phyloP scores from a whole-genome alignment of 2,329 filamentous ascomycete genomes.

The Scortechinia acanthostroma region DNA sequence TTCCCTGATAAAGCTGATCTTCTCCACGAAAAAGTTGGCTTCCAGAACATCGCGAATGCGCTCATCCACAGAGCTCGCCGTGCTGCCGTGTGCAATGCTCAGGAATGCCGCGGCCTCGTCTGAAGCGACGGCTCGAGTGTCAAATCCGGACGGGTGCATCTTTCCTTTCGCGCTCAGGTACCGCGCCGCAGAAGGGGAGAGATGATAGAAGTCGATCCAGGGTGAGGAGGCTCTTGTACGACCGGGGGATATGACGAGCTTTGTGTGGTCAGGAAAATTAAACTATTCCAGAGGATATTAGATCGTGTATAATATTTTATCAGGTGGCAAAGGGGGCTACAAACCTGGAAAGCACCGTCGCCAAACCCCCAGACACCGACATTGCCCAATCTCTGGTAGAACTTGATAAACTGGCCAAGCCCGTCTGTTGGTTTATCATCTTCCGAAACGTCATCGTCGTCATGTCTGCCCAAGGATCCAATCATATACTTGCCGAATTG shows the following conservation, averaged over 20 bases:
- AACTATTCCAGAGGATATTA: constrained; percentile 19
- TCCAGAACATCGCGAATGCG: constrained; percentile 28
- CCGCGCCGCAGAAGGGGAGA: constrained; percentile 31
- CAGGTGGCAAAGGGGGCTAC: constrained; percentile 2
- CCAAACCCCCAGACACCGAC: constrained; percentile 43
- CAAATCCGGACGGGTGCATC: constrained; percentile 30
- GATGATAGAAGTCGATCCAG: constrained; percentile 37
- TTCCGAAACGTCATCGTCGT: constrained; percentile 15
- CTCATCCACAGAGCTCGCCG: constrained; percentile 18
- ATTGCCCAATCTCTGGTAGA: constrained; percentile 39
- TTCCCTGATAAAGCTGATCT: constrained; percentile 27
- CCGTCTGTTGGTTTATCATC: not conserved
- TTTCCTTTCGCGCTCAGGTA: constrained; percentile 27
- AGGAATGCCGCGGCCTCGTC: constrained; percentile 28
- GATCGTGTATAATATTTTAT: constrained; percentile 1
- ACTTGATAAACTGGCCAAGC: constrained; percentile 29
- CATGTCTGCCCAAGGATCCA: constrained; percentile 30
- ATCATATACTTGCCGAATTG: constrained; percentile 43
- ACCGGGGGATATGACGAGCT: constrained; percentile 30
- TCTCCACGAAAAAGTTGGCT: constrained; percentile 31
- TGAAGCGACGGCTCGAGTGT: constrained; percentile 27
- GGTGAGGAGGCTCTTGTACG: constrained; percentile 19
- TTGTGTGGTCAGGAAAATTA: constrained; percentile 42
- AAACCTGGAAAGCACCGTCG: constrained; percentile 37
- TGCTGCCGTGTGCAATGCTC: constrained; percentile 22